A percentile compares a stretch with the other conserved stretches of the same genome.
phyloP scores from a whole-genome alignment of 2,329 filamentous ascomycete species.

The Stromatinia cepivora region DNA sequence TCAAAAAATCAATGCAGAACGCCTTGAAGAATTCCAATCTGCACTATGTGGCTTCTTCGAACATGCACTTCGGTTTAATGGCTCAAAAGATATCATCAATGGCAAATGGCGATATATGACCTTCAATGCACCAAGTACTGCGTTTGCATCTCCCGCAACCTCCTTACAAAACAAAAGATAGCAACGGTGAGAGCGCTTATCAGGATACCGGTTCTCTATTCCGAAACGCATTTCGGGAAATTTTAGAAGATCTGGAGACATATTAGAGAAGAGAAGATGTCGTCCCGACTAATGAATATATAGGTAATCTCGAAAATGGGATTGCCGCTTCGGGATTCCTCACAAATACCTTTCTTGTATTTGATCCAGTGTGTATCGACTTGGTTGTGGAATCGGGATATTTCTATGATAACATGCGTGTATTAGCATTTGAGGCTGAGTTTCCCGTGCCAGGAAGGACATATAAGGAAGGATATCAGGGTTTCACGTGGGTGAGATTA shows the following conservation, averaged over 20 bases:
- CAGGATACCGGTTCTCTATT: background rate
- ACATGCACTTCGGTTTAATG: background rate
- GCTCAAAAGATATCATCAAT: slow-evolving; percentile 3
- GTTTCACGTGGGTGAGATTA: slow-evolving; percentile 10
- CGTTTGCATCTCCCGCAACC: background rate
- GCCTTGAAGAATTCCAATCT: background rate
- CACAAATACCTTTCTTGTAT: slow-evolving; percentile 13
- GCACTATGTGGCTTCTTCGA: background rate
- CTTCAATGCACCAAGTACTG: background rate
- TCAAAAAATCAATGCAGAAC: background rate
- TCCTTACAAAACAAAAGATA: background rate
- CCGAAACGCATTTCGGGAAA: background rate
- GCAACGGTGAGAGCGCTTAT: background rate
- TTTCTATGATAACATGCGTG: background rate
- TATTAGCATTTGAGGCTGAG: background rate
- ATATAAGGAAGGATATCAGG: slow-evolving; percentile 7
- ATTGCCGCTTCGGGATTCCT: background rate
- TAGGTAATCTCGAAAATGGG: background rate
- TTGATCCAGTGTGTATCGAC: background rate
- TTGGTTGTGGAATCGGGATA: background rate
- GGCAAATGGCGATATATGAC: background rate
- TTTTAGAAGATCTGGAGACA: background rate
- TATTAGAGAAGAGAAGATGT: background rate
- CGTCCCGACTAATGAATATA: background rate
- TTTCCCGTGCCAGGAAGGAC: background rate